Evolutionary conservation across 1,284 basidiomycete genomes (phyloP).

Genomic region (Melampsora larici-populina): DNA sequence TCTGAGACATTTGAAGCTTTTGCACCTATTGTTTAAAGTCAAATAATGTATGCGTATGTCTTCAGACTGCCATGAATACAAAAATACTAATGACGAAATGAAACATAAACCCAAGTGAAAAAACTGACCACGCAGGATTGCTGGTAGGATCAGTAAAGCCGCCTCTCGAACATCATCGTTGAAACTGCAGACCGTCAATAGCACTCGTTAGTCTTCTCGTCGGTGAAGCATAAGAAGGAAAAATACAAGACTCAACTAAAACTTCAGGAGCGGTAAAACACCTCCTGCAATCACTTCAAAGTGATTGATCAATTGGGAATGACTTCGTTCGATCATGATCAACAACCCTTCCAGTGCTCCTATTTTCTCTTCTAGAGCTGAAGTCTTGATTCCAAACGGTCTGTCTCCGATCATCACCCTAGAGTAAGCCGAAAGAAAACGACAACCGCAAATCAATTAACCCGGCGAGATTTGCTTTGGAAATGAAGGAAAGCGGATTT

Average conservation of each 20-base stretch:
- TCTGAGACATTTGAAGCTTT: too few relatives aligned
- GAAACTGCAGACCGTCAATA: slow-evolving; percentile 1
- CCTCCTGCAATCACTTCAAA: slow-evolving; percentile 33
- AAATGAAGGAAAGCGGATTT: background rate
- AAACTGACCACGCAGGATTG: slow-evolving; percentile 29
- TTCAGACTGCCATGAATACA: too few relatives aligned
- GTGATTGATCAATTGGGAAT: slow-evolving; percentile 26
- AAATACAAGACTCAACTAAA: slow-evolving; percentile 25
- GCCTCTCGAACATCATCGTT: slow-evolving; percentile 38
- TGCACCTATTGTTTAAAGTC: too few relatives aligned
- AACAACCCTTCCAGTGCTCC: slow-evolving; percentile 15
- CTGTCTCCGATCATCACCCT: slow-evolving; percentile 39
- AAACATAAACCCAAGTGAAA: too few relatives aligned
- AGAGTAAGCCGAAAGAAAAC: background rate
- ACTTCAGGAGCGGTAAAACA: slow-evolving; percentile 38
- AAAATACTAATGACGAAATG: too few relatives aligned
- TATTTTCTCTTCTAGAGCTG: slow-evolving; percentile 31
- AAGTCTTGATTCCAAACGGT: slow-evolving; percentile 34
- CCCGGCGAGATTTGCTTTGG: background rate
- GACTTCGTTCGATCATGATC: slow-evolving; percentile 15
- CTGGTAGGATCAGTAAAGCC: slow-evolving; percentile 23
- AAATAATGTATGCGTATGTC: too few relatives aligned
- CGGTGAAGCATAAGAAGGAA: too few relatives aligned
- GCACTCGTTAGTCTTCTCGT: too few relatives aligned
- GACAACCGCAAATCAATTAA: background rate